These are phyloP conservation scores for Fallopia convolvulus DNA, from an alignment of 148 eudicot species.

Conservation along the genomic window DNA sequence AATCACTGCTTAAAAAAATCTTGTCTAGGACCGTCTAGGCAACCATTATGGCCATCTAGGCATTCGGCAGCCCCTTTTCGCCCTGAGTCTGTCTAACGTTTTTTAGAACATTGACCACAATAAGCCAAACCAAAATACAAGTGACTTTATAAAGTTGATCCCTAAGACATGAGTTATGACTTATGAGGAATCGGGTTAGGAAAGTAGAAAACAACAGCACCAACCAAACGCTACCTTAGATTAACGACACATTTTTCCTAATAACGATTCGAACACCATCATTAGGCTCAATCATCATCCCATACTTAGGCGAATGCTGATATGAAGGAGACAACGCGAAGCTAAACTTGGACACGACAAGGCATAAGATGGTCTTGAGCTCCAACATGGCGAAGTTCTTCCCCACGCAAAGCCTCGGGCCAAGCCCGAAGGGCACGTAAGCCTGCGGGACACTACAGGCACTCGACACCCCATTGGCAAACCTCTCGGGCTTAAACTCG, in stretches of 20 bases:
- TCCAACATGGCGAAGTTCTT: slow-evolving; percentile 41
- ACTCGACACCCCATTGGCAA: slow-evolving; percentile 32
- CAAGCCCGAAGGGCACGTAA: slow-evolving; percentile 49
- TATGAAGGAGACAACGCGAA: slow-evolving; percentile 35
- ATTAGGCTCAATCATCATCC: slow-evolving; percentile 46
- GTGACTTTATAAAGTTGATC: neutral
- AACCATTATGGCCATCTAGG: no score
- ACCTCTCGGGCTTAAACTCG: slow-evolving; percentile 45
- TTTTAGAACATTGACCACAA: no score
- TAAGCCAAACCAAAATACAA: no score
- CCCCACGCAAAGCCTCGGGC: slow-evolving; percentile 45
- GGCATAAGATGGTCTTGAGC: slow-evolving; percentile 33
- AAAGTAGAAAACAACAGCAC: no score
- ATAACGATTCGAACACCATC: slow-evolving; percentile 23
- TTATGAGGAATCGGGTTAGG: no score
- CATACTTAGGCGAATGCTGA: slow-evolving; percentile 36
- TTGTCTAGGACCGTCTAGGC: no score
- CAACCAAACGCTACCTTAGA: neutral
- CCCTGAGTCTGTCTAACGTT: no score
- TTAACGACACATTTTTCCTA: neutral
- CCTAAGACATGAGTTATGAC: no score
- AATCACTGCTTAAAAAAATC: no score
- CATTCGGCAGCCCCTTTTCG: no score
- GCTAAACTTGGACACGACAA: slow-evolving; percentile 30
- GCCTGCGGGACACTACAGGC: slow-evolving; percentile 49